phyloP scores from a whole-genome alignment of 108 stramenopile species.

The Ochromonas danica region DNA sequence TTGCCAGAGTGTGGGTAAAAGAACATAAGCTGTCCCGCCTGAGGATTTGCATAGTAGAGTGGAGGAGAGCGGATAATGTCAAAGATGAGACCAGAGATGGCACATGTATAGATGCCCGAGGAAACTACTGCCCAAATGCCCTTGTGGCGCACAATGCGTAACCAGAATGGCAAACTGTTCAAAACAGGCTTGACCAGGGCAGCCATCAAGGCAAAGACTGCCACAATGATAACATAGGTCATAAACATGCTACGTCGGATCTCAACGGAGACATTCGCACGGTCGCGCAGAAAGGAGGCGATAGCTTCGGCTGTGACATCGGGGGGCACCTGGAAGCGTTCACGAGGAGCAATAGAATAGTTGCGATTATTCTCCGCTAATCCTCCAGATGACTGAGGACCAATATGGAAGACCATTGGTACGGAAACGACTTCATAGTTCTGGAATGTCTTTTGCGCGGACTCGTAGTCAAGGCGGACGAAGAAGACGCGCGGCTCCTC shows the following conservation, averaged over 20 bases:
- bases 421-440: neutral
- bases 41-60: slow-evolving; percentile 24
- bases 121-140: neutral
- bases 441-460: neutral
- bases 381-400: neutral
- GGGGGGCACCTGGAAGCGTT: neutral
- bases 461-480: slow-evolving; percentile 19
- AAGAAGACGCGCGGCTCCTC: neutral
- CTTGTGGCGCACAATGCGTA: neutral
- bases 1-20: slow-evolving; percentile 36
- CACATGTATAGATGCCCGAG: slow-evolving; percentile 2
- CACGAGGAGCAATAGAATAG: neutral
- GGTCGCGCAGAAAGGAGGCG: neutral
- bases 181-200: neutral
- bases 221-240: neutral
- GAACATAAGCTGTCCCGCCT: slow-evolving; percentile 30
- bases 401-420: slow-evolving; percentile 6
- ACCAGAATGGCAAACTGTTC: neutral
- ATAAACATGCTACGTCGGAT: slow-evolving; percentile 5
- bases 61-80: slow-evolving; percentile 29
- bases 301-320: neutral
- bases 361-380: neutral
- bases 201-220: neutral
- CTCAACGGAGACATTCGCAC: neutral
- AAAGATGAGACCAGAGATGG: slow-evolving; percentile 32